phyloP scores from a whole-genome alignment of 768 basidiomycete species.

The Tulasnella sp. region DNA sequence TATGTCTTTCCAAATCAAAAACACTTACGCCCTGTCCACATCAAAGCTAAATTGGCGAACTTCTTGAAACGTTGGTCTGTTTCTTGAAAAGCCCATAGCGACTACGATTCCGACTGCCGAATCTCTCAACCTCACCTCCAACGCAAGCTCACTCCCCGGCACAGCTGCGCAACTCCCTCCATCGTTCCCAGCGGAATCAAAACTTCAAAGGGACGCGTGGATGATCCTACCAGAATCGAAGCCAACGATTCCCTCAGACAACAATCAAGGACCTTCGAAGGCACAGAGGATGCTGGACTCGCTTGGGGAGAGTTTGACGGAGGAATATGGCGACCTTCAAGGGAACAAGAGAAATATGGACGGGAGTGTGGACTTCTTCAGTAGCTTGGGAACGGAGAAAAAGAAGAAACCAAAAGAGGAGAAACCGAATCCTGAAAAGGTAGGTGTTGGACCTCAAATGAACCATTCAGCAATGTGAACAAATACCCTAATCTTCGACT shows the following conservation, averaged over 20 bases:
- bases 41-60: background rate
- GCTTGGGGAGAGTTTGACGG: slow-evolving; percentile 44
- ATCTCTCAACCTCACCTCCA: slow-evolving; percentile 56
- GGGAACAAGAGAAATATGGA: slow-evolving; percentile 35
- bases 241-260: slow-evolving; percentile 20
- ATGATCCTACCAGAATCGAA: slow-evolving; percentile 47
- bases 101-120: slow-evolving; percentile 68
- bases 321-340: slow-evolving; percentile 49
- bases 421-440: slow-evolving; percentile 61
- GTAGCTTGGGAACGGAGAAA: slow-evolving; percentile 64
- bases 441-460: slow-evolving; percentile 23
- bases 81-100: slow-evolving; percentile 40
- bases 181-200: slow-evolving; percentile 34
- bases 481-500: slow-evolving; percentile 12
- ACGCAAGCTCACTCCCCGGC: slow-evolving; percentile 39
- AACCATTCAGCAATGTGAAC: background rate
- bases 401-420: slow-evolving; percentile 51
- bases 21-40: too few species aligned
- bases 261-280: background rate
- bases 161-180: slow-evolving; percentile 40
- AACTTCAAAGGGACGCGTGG: slow-evolving; percentile 72
- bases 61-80: background rate
- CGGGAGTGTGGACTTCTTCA: slow-evolving; percentile 80
- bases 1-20: slow-evolving; percentile 33
- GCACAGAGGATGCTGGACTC: slow-evolving; percentile 16